Evolutionary conservation across 768 basidiomycete species (phyloP).

Genomic region (Leccinum aurantiacum): DNA sequence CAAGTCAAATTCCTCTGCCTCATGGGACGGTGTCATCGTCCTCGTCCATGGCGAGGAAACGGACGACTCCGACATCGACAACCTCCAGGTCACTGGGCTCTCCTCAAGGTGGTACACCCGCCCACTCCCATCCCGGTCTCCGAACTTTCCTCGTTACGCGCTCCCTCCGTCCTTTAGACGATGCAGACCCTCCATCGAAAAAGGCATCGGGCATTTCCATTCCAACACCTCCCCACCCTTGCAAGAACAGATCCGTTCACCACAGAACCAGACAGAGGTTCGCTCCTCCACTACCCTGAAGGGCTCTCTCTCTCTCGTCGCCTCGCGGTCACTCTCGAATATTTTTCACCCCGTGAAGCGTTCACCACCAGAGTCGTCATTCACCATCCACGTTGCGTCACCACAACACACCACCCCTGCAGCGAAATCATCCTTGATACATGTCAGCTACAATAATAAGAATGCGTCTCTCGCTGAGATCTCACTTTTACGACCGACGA

Average conservation of each 20-base stretch:
- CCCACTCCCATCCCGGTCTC: slow-evolving; percentile 57
- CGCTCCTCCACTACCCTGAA: slow-evolving; percentile 20
- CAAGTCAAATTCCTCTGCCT: slow-evolving; percentile 53
- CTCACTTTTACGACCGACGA: slow-evolving; percentile 13
- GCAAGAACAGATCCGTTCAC: slow-evolving; percentile 23
- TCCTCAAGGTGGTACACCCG: slow-evolving; percentile 69
- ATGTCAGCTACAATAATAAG: slow-evolving; percentile 26
- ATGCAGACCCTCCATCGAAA: slow-evolving; percentile 23
- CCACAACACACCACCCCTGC: slow-evolving; percentile 2
- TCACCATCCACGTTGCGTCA: slow-evolving; percentile 22
- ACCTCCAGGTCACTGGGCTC: slow-evolving; percentile 60
- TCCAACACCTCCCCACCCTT: slow-evolving; percentile 69
- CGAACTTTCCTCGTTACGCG: slow-evolving; percentile 46
- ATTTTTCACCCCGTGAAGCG: slow-evolving; percentile 24
- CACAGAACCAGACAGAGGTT: slow-evolving; percentile 15
- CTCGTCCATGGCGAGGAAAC: slow-evolving; percentile 80
- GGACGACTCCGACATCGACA: slow-evolving; percentile 61
- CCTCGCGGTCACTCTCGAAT: slow-evolving; percentile 35
- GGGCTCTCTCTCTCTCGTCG: slow-evolving; percentile 25
- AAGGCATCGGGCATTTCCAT: slow-evolving; percentile 59
- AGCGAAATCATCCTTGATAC: slow-evolving; percentile 11
- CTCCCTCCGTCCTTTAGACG: slow-evolving; percentile 16
- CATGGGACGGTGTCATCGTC: slow-evolving; percentile 73
- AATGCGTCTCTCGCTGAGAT: slow-evolving; percentile 21
- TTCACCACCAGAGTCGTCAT: slow-evolving; percentile 30